Percentiles rank a stretch among this genome's conserved stretches.
These are phyloP conservation scores for Nasturtium officinale DNA, from an alignment of 345 rosid genomes.

Conservation along the genomic window DNA sequence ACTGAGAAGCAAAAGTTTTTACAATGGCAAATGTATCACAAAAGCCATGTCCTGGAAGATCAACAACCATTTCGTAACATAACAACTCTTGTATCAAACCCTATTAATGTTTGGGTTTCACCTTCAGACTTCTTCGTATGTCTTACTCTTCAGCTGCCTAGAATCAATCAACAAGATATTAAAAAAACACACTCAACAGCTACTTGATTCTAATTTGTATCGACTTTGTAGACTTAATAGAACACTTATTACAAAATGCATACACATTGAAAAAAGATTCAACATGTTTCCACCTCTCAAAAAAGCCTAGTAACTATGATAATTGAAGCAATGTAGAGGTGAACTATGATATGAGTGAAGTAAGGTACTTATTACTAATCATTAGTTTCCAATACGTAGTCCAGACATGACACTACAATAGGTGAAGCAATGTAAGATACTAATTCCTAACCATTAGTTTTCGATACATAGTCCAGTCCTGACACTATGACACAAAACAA, in stretches of 20 bases:
- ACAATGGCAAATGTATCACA: conserved; percentile 20
- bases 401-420: background rate
- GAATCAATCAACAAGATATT: conserved; percentile 2
- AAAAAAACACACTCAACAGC: background rate
- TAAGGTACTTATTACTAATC: background rate
- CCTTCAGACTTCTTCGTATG: background rate
- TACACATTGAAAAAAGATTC: background rate
- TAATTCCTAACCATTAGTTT: background rate
- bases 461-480: background rate
- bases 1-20: conserved; percentile 24
- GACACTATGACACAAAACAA: background rate
- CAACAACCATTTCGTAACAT: conserved; percentile 10
- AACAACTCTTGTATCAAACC: conserved; percentile 29
- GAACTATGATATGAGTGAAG: background rate
- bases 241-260: background rate
- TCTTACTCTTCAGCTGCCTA: conserved; percentile 35
- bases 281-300: background rate
- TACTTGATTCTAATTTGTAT: conserved; percentile 9
- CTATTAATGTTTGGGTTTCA: conserved; percentile 32
- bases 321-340: too few relatives aligned
- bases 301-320: background rate
- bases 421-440: background rate
- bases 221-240: background rate
- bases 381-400: conserved; percentile 1
- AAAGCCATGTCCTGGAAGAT: conserved; percentile 28